Conservation (phyloP, 2,329 filamentous ascomycete species). For the Exophiala sp. region DNA sequence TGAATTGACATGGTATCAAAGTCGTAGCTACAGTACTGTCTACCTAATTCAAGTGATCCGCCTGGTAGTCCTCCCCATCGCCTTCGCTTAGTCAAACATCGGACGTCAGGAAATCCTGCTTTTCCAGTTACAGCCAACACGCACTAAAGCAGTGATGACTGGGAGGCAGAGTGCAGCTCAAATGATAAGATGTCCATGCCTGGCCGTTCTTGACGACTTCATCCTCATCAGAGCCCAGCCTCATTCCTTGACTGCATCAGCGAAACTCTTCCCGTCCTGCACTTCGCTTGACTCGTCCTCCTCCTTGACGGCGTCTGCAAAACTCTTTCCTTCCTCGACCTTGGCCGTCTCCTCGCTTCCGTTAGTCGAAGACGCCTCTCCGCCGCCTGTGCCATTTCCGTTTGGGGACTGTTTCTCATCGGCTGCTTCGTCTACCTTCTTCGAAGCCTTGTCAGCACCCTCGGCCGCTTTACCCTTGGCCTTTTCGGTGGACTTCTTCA, state of each 20-base stretch:
- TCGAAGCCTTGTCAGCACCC: background rate
- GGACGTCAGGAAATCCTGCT: too few relatives aligned
- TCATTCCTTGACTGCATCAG: constrained; percentile 15
- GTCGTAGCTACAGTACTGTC: too few relatives aligned
- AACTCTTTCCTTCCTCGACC: constrained; percentile 7
- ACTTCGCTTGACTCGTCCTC: constrained; percentile 5
- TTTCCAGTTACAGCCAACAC: too few relatives aligned
- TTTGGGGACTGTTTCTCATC: constrained; percentile 19
- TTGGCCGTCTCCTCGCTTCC: constrained; percentile 6
- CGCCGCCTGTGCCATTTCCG: constrained; percentile 25
- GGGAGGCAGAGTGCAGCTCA: too few relatives aligned
- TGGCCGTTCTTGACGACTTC: too few relatives aligned
- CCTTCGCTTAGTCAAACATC: too few relatives aligned
- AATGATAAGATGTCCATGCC: too few relatives aligned
- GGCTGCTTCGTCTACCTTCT: constrained; percentile 1
- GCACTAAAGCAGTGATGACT: too few relatives aligned
- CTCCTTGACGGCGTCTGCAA: constrained; percentile 16
- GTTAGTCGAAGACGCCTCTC: constrained; percentile 16
- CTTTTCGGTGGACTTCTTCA: constrained; percentile 3
- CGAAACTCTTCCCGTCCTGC: constrained; percentile 8
- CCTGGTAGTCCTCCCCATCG: too few relatives aligned
- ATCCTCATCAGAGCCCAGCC: background rate
- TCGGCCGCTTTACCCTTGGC: background rate
- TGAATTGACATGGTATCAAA: too few relatives aligned
- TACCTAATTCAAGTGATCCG: too few relatives aligned